Percentiles rank a stretch among this genome's conserved stretches.
Conservation (phyloP, 2,329 filamentous ascomycete species). For the Cladosporium sp. region DNA sequence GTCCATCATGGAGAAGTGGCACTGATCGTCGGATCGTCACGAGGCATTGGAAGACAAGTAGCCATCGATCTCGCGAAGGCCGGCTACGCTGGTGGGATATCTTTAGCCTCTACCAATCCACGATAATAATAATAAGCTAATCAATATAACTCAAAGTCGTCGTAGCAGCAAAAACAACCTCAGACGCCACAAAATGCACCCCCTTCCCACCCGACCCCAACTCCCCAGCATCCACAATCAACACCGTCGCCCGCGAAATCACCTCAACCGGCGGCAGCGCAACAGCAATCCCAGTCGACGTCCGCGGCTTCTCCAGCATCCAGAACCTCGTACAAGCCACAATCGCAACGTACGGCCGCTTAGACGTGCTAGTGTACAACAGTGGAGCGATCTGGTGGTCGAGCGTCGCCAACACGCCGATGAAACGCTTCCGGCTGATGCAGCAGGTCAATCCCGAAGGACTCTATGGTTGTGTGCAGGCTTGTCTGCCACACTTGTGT, state of each 20-base stretch:
- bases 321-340: conserved; percentile 61
- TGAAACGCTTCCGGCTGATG: conserved; percentile 62
- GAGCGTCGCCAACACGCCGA: conserved; percentile 67
- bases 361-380: conserved; percentile 81
- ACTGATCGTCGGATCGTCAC: conserved; percentile 70
- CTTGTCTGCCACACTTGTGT: conserved; percentile 66
- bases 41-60: conserved; percentile 79
- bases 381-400: conserved; percentile 77
- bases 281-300: conserved; percentile 69
- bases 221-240: conserved; percentile 73
- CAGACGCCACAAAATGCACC: conserved; percentile 56
- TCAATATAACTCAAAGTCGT: too few species aligned
- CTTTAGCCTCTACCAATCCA: too few species aligned
- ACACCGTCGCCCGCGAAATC: conserved; percentile 77
- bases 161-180: conserved; percentile 74
- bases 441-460: conserved; percentile 75
- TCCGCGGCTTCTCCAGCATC: conserved; percentile 64
- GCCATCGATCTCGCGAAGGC: conserved; percentile 74
- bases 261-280: conserved; percentile 63
- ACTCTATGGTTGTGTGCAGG: conserved; percentile 70
- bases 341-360: conserved; percentile 56
- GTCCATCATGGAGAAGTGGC: conserved; percentile 54
- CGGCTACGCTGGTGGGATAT: conserved; percentile 65
- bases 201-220: conserved; percentile 78
- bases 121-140: too few species aligned